Conservation (phyloP, 768 basidiomycete species). For the Pleurotus tuoliensis region DNA sequence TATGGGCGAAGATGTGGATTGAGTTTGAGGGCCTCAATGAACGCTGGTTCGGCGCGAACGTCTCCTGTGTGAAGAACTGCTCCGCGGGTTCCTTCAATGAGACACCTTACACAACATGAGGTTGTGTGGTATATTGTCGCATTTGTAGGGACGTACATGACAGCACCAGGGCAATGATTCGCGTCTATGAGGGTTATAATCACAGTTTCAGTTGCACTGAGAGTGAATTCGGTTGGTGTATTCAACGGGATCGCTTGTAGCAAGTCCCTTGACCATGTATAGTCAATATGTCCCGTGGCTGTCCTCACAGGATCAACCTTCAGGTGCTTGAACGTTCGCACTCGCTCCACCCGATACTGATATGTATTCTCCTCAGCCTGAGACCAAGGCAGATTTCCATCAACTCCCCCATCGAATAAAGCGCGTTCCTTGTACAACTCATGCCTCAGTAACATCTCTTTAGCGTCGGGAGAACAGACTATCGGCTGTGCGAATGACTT, state of each 20-base stretch:
- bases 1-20: conserved; percentile 77
- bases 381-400: not conserved
- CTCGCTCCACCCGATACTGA: conserved; percentile 46
- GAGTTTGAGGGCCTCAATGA: conserved; percentile 60
- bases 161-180: conserved; percentile 92
- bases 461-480: conserved; percentile 79
- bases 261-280: conserved; percentile 60
- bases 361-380: conserved; percentile 29
- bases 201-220: conserved; percentile 55
- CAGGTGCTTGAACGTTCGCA: conserved; percentile 64
- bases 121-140: not conserved
- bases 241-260: conserved; percentile 61
- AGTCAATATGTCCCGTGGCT: conserved; percentile 44
- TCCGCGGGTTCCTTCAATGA: conserved; percentile 67
- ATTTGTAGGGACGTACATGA: conserved; percentile 57
- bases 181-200: conserved; percentile 82
- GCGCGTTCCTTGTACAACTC: conserved; percentile 68
- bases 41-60: conserved; percentile 82
- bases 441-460: conserved; percentile 78
- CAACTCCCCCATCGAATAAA: conserved; percentile 19
- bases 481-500: conserved; percentile 71
- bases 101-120: conserved; percentile 53
- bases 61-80: conserved; percentile 92
- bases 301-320: conserved; percentile 47
- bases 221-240: conserved; percentile 56